Base-by-base conservation (phyloP, 2,329 filamentous ascomycete genomes). In the Botrytis elliptica region DNA sequence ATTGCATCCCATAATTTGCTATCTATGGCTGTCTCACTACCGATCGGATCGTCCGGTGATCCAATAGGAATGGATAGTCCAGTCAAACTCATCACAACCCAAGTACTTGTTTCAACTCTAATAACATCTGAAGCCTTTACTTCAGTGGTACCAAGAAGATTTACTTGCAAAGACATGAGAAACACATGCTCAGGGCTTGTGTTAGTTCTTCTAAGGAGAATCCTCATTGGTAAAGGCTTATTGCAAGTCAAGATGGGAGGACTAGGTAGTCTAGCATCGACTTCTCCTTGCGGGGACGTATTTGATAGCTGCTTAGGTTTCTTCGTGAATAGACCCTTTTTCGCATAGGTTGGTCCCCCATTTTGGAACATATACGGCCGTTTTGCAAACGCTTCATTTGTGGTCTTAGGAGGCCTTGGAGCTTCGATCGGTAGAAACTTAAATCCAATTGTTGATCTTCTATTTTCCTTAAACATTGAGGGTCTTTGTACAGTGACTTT, bases 401-500 rank as follows among this genome's bases (percentile, higher is more conserved):
- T 88, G 1, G 89, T 87, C 64, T 86, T 84, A 7, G 88, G 85
- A 0, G 90, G 89, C 60, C 95, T 87, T 0, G 95, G 95, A 9
- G 94, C 93, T 82, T 99, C 96, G 77, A 98, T 95, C 7, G 96
- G 96, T 55, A 98, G 87, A 81, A 99, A 96, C 74, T 93, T 95
- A 83, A 98, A 92, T 52, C 90, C 89, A 52, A 87, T 80, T 75
- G 88, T 85, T 76, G 86, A 86, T 33, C 95, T 87, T 82, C 94
- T 92, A 79, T 98, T 98, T 83, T 97, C 94, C 81, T 95, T 95
- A 83, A 97, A 93, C 74, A 98, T 87, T 22, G 92, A 91, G 0
- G 94, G 94, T n/a, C 94, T 87, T 79, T 94, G 93, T 9, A 98
- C 90, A 0, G 96, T 98, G n/a, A 92, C 94, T 82, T 99, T 99